A percentile compares a stretch with the other conserved stretches of the same genome.
Evolutionary conservation across 1,284 basidiomycete genomes (phyloP).

Genomic region (Inonotus obliquus): DNA sequence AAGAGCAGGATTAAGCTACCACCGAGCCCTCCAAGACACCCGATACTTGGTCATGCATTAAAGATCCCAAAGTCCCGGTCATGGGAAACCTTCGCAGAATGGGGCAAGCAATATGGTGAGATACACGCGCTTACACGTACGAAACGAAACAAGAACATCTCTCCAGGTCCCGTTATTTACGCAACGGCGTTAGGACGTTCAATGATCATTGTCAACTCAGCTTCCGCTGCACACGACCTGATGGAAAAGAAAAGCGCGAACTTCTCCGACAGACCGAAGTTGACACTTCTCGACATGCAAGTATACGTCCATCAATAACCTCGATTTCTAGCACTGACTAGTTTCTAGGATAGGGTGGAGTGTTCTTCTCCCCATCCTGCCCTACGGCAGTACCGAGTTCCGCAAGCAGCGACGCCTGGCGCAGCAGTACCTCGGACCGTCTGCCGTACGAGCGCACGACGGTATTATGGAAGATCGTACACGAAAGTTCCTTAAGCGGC

Average conservation of each 20-base stretch:
- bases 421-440: constrained; percentile 26
- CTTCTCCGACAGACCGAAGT: constrained; percentile 34
- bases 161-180: constrained; percentile 26
- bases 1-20: constrained; percentile 17
- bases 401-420: constrained; percentile 29
- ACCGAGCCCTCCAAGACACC: constrained; percentile 29
- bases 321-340: constrained; percentile 13
- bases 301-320: constrained; percentile 27
- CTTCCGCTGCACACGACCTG: constrained; percentile 32
- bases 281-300: constrained; percentile 27
- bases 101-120: constrained; percentile 30
- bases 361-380: constrained; percentile 23
- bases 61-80: constrained; percentile 28
- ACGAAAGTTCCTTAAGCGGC: constrained; percentile 22
- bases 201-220: constrained; percentile 34
- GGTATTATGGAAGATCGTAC: constrained; percentile 25
- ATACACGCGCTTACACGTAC: too few species aligned
- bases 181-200: constrained; percentile 30
- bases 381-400: constrained; percentile 26
- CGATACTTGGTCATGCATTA: constrained; percentile 30
- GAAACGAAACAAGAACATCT: background rate
- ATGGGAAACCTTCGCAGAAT: constrained; percentile 27
- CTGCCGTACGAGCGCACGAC: constrained; percentile 21
- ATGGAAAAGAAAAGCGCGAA: constrained; percentile 35
- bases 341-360: constrained; percentile 23